Evolutionary conservation across 2,329 filamentous ascomycete species (phyloP), one percentile per base, ranked within the genome.

Genomic region (Capronia coronata): DNA sequence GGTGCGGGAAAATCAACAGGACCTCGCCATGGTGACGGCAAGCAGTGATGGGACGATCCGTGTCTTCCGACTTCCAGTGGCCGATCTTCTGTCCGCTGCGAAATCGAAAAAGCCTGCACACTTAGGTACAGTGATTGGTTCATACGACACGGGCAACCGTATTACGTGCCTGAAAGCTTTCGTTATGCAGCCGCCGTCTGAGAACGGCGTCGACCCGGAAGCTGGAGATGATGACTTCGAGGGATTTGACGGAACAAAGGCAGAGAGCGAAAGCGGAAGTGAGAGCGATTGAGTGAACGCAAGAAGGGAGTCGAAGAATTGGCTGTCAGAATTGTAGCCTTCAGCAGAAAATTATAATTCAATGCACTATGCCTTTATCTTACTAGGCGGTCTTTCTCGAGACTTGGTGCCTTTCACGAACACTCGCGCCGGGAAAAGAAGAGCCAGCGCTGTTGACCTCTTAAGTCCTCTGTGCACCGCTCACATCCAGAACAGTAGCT

Each of bases 151-250:
- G 18, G 82, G 84, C 39, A 90, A 91, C 65, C 76, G 93, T 49
- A 89, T 97, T 59, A 97, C 90, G 30, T 97, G 93, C 65, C 64
- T 97, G 62, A 82, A 81, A 60, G 84, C 84, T 18, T 97, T 94
- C 71, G 73, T 87, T 56, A 94, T 97, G 87, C 78, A 86, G 66
- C 77, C 82, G 60, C 73, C 68, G 27, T 30, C 81, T 13, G 55
- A 52, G 11, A 49, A 45, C 19, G 80, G 82, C 13, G 50, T 57
- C 32, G 49, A 48, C 16, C 22, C 21, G 8, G 32, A 29, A 19
- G 51, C 37, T 10, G 51, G 48, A 13, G 52, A 40, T 6, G 46
- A 46, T 7, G 55, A 58, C 19, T 56, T 56, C 30, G 45, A 53
- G 18, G 55, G 55, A 3, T 52, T 58, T 29, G 52, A 53, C 32